phyloP scores from a whole-genome alignment of 495 filamentous ascomycete species.

The Xylaria longipes region DNA sequence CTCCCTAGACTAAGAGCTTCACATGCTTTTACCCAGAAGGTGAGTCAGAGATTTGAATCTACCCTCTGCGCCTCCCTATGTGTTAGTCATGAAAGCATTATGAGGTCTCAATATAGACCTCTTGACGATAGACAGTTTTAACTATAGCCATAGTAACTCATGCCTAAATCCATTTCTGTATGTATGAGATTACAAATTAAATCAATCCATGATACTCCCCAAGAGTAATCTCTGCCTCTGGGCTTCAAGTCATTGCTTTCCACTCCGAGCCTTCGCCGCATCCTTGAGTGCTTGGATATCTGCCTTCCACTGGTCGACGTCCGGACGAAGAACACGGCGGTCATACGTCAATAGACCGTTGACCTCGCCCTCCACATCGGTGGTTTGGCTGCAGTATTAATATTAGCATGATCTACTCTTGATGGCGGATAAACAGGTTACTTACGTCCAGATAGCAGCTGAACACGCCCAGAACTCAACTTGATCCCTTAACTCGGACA shows the following conservation, averaged over 20 bases:
- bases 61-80: not conserved
- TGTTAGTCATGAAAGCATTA: not conserved
- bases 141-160: not conserved
- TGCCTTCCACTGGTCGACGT: slow-evolving; percentile 62
- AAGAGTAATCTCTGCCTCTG: not conserved
- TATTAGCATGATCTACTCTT: slow-evolving; percentile 13
- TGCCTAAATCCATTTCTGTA: not conserved
- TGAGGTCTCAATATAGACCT: not conserved
- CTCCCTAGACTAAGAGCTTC: not conserved
- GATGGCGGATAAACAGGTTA: not conserved
- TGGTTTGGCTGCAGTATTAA: slow-evolving; percentile 67
- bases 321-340: slow-evolving; percentile 58
- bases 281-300: slow-evolving; percentile 67
- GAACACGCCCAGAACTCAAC: slow-evolving; percentile 52
- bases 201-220: not conserved
- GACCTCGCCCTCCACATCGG: slow-evolving; percentile 76
- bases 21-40: not conserved
- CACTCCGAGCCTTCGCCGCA: slow-evolving; percentile 48
- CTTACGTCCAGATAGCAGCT: slow-evolving; percentile 36
- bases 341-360: slow-evolving; percentile 75
- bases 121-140: not conserved
- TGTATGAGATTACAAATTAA: not conserved
- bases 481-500: slow-evolving; percentile 65
- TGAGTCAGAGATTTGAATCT: not conserved
- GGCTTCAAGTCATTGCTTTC: slow-evolving; percentile 21